Evolutionary conservation across 306 rosid genomes (phyloP).

Genomic region (Pueraria montana): DNA sequence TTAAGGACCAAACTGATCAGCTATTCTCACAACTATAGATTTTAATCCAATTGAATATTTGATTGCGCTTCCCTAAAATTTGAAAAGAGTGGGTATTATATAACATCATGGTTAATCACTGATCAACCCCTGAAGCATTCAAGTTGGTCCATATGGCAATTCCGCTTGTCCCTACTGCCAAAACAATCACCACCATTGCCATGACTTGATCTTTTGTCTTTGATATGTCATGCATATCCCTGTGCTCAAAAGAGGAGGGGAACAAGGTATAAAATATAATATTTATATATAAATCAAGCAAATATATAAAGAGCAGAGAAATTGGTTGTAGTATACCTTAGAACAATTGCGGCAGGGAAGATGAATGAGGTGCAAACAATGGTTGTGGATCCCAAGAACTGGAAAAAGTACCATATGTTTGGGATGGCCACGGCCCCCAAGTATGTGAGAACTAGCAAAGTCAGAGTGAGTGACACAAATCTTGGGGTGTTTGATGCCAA

Average conservation of each 20-base stretch:
- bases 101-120: neutral
- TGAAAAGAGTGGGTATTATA: neutral
- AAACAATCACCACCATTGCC: slow-evolving; percentile 47
- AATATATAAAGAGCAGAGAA: neutral
- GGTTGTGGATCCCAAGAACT: slow-evolving; percentile 76
- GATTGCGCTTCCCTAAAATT: neutral
- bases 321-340: slow-evolving; percentile 52
- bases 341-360: slow-evolving; percentile 64
- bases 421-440: slow-evolving; percentile 67
- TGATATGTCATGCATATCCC: slow-evolving; percentile 52
- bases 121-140: slow-evolving; percentile 9
- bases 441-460: slow-evolving; percentile 52
- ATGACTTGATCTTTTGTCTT: slow-evolving; percentile 51
- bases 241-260: neutral
- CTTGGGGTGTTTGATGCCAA: slow-evolving; percentile 57
- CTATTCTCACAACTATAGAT: neutral
- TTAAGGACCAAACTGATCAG: neutral
- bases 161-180: slow-evolving; percentile 55
- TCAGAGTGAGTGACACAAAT: slow-evolving; percentile 58
- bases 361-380: slow-evolving; percentile 60
- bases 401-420: slow-evolving; percentile 67
- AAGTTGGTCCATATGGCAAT: slow-evolving; percentile 60
- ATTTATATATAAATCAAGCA: neutral
- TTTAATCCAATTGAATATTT: neutral
- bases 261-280: too few relatives aligned